These are phyloP conservation scores for Cyclospora cayetanensis DNA, from an alignment of 169 alveolate genomes.

Conservation along the genomic window DNA sequence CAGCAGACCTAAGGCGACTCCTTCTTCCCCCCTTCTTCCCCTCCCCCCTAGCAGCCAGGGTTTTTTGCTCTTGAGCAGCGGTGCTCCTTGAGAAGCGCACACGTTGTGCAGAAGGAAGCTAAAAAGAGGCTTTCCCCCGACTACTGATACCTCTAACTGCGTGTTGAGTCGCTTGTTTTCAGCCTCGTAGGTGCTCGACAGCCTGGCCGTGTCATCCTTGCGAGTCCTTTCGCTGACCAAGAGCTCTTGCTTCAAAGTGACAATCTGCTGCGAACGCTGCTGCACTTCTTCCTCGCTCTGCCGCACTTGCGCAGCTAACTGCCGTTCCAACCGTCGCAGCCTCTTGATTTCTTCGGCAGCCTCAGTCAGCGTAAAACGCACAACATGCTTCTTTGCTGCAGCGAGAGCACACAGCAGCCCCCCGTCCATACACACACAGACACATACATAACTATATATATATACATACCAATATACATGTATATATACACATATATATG, in stretches of 20 bases:
- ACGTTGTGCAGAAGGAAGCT: too few relatives aligned
- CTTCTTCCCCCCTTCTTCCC: too few relatives aligned
- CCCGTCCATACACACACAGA: too few relatives aligned
- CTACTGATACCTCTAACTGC: constrained; percentile 16
- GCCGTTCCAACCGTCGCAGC: constrained; percentile 60
- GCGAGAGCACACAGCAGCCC: not conserved
- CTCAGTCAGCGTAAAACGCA: constrained; percentile 63
- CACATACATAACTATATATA: not conserved
- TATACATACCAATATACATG: not conserved
- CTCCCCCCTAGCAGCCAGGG: too few relatives aligned
- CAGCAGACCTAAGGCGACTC: too few relatives aligned
- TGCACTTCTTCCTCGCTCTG: not conserved
- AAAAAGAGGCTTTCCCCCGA: too few relatives aligned
- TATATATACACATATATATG: not conserved
- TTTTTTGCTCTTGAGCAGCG: too few relatives aligned
- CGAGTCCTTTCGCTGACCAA: not conserved
- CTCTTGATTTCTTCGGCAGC: constrained; percentile 72
- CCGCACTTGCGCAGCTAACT: not conserved
- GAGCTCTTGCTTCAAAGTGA: constrained; percentile 6
- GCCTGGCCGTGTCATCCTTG: constrained; percentile 43
- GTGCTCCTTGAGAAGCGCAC: too few relatives aligned
- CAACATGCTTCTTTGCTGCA: constrained; percentile 47
- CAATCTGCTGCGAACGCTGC: not conserved
- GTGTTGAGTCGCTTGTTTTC: constrained; percentile 9
- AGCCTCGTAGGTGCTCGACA: not conserved